These are phyloP conservation scores for maize (Zea mays) DNA, from an alignment of 176 grass and related monocot species.

Conservation along the genomic window DNA sequence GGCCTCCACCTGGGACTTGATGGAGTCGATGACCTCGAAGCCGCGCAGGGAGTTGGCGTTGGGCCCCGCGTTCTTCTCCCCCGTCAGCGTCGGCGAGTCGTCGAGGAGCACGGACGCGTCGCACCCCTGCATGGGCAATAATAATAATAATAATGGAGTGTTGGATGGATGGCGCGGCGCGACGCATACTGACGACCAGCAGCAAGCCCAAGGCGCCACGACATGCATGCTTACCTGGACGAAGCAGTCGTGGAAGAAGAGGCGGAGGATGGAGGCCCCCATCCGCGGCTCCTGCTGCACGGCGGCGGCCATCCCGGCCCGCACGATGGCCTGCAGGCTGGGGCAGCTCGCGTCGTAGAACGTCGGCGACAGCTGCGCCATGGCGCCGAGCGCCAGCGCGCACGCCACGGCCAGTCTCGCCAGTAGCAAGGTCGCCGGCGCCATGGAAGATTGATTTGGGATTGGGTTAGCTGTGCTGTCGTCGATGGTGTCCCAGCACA, in stretches of 20 bases:
- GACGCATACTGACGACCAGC: background rate
- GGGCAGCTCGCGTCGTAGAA: slow-evolving; percentile 61
- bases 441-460: slow-evolving; percentile 3
- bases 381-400: slow-evolving; percentile 21
- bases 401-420: slow-evolving; percentile 15
- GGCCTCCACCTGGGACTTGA: slow-evolving; percentile 64
- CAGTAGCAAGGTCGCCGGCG: slow-evolving; percentile 23
- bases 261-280: slow-evolving; percentile 84
- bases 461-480: background rate
- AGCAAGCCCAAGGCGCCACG: too few species aligned
- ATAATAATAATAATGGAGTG: too few species aligned
- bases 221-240: slow-evolving; percentile 69
- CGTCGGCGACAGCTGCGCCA: slow-evolving; percentile 58
- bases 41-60: slow-evolving; percentile 79
- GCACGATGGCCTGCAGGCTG: slow-evolving; percentile 51
- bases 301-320: slow-evolving; percentile 54
- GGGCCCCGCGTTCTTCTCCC: slow-evolving; percentile 80
- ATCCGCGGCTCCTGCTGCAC: slow-evolving; percentile 52
- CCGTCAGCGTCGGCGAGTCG: slow-evolving; percentile 62
- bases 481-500: background rate
- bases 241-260: slow-evolving; percentile 98
- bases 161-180: background rate
- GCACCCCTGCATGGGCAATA: too few species aligned
- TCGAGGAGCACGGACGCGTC: slow-evolving; percentile 85
- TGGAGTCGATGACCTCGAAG: slow-evolving; percentile 79